phyloP scores from a whole-genome alignment of 768 basidiomycete species.

The Calocybe gangraenosa region DNA sequence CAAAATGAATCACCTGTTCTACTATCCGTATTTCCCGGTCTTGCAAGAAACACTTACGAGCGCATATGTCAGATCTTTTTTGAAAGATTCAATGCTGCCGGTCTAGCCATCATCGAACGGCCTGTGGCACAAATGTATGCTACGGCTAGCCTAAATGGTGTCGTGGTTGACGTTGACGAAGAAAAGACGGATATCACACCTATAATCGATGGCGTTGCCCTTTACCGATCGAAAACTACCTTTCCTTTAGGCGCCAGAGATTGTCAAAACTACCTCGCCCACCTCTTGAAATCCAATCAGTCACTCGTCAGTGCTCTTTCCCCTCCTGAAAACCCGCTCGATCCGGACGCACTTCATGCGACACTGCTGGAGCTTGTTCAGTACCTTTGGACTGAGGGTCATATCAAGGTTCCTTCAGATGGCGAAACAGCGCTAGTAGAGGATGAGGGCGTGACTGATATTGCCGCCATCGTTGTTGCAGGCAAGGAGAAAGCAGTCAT shows the following conservation, averaged over 20 bases:
- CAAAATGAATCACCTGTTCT: slow-evolving; percentile 89
- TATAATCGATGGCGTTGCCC: slow-evolving; percentile 67
- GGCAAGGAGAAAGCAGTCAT: slow-evolving; percentile 91
- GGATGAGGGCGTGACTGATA: slow-evolving; percentile 85
- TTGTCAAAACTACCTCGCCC: slow-evolving; percentile 74
- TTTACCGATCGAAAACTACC: slow-evolving; percentile 49
- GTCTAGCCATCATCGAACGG: slow-evolving; percentile 75
- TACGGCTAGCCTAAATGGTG: slow-evolving; percentile 61
- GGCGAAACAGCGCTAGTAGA: slow-evolving; percentile 65
- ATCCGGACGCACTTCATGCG: slow-evolving; percentile 41
- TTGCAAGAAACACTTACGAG: slow-evolving; percentile 67
- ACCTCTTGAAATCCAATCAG: slow-evolving; percentile 67
- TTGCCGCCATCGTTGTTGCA: slow-evolving; percentile 84
- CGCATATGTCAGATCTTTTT: slow-evolving; percentile 82
- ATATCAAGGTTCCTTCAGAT: slow-evolving; percentile 69
- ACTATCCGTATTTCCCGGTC: slow-evolving; percentile 61
- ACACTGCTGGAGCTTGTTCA: slow-evolving; percentile 62
- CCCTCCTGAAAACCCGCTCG: slow-evolving; percentile 44
- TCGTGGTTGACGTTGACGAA: slow-evolving; percentile 80
- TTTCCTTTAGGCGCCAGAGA: slow-evolving; percentile 64
- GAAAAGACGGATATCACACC: slow-evolving; percentile 75
- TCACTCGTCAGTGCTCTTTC: slow-evolving; percentile 56
- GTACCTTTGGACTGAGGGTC: slow-evolving; percentile 58
- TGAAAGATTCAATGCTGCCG: slow-evolving; percentile 88
- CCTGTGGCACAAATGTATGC: slow-evolving; percentile 84